Percentiles rank a stretch among this genome's conserved stretches.
These are phyloP conservation scores for Crepidotus sp. DNA, from an alignment of 1,284 basidiomycete species.

Conservation along the genomic window DNA sequence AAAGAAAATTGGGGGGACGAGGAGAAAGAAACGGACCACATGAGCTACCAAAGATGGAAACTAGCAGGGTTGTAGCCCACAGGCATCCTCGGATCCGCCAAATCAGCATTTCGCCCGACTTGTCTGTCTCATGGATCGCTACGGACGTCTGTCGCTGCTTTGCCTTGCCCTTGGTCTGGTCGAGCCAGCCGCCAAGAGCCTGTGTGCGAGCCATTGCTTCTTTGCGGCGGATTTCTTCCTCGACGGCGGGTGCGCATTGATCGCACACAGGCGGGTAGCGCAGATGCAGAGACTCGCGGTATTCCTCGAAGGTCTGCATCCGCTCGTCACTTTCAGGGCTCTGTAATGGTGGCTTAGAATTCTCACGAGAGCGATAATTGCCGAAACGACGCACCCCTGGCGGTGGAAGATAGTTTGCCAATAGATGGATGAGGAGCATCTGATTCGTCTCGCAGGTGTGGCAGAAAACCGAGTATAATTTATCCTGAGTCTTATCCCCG, in stretches of 20 bases:
- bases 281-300: conserved; percentile 62
- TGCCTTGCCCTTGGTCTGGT: conserved; percentile 52
- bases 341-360: conserved; percentile 29
- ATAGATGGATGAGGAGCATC: conserved; percentile 63
- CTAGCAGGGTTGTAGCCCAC: conserved; percentile 42
- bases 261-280: conserved; percentile 84
- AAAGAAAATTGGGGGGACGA: neutral
- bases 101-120: conserved; percentile 37
- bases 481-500: no score
- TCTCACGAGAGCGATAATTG: neutral
- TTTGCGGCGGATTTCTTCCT: conserved; percentile 68
- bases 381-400: conserved; percentile 39
- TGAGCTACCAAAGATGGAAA: conserved; percentile 36
- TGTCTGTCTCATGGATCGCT: conserved; percentile 31
- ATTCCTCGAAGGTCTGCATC: conserved; percentile 55
- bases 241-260: conserved; percentile 65
- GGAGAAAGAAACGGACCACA: conserved; percentile 32
- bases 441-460: conserved; percentile 66
- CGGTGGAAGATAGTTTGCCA: conserved; percentile 80
- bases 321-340: conserved; percentile 61
- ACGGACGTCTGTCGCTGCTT: conserved; percentile 37
- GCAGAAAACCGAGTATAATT: no score
- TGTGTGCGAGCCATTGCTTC: conserved; percentile 76
- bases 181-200: conserved; percentile 64
- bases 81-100: conserved; percentile 60